Base-by-base conservation (phyloP, 2,329 filamentous ascomycete genomes). In the Ophiostoma pallidulum region DNA sequence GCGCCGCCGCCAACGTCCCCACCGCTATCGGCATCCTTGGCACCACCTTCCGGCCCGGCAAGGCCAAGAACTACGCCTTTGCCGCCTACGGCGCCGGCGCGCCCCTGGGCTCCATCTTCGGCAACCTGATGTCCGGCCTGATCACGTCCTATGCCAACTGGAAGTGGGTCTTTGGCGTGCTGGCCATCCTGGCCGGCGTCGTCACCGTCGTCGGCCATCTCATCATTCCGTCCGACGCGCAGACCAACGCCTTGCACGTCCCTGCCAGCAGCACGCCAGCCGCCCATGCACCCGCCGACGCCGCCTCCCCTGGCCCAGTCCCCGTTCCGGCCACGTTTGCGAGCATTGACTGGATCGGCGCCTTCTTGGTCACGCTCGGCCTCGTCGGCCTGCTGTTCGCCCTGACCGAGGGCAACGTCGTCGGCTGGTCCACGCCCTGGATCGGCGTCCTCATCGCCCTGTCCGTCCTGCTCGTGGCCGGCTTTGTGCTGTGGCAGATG, bases 1-100 rank as follows among this genome's bases (percentile, higher is more conserved):
- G 80, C 2, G 78, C 78, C 22, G 82, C 82, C 2, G 79, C 80
- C 14, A 85, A 83, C 57, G 78, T 85, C 0, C 82, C 82, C 0
- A 84, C 81, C 0, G 82, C 82, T 0, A 77, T 86, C 57, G 82
- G 82, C 0, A 85, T 86, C 33, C 61, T 86, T 3, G 81, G 80
- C 0, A 75, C 76, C 2, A 84, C 78, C 0, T 86, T 86, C 47
- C 74, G 75, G 1, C 80, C 80, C 0, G 79, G 82, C 0, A 80
- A 77, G 53, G 76, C 80, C 4, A 85, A 84, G 63, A 85, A 83
- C 56, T 83, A 84, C 58, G 80, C 81, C 1, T 85, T 86, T 54
- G 77, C 75, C 32, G 70, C 73, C 19, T 84, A 82, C 49, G 72
- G 75, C 16, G 79, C 79, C 2, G 82, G 80, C 2, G 77, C 80